phyloP scores from a whole-genome alignment of 768 basidiomycete genomes.

The Amanita polypyramis region DNA sequence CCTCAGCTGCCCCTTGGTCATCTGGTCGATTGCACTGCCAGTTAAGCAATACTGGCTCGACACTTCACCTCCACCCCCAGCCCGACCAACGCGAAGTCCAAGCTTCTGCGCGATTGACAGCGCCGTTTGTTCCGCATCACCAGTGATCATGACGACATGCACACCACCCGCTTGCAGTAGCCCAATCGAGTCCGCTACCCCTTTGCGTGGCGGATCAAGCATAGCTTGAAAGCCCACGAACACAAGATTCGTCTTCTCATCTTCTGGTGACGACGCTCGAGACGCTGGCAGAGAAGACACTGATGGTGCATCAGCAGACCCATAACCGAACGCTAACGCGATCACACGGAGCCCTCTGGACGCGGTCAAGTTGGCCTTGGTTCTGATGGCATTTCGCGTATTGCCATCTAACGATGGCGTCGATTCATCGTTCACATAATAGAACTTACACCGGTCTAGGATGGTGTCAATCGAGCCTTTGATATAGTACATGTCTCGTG shows the following conservation, averaged over 20 bases:
- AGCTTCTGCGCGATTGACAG: slow-evolving; percentile 80
- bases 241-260: slow-evolving; percentile 48
- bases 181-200: slow-evolving; percentile 83
- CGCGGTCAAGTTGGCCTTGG: slow-evolving; percentile 63
- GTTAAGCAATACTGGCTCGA: slow-evolving; percentile 49
- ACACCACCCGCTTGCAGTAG: slow-evolving; percentile 79
- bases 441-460: slow-evolving; percentile 77
- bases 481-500: slow-evolving; percentile 77
- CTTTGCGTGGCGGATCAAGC: slow-evolving; percentile 89
- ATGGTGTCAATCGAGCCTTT: slow-evolving; percentile 90
- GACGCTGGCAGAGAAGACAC: slow-evolving; percentile 19
- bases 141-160: slow-evolving; percentile 98
- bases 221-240: slow-evolving; percentile 94
- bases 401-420: slow-evolving; percentile 68
- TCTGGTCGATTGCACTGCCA: slow-evolving; percentile 75
- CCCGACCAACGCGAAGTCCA: slow-evolving; percentile 67
- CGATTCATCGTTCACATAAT: slow-evolving; percentile 84
- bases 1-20: slow-evolving; percentile 71
- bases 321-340: slow-evolving; percentile 86
- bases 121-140: slow-evolving; percentile 88
- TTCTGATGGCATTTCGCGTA: slow-evolving; percentile 56
- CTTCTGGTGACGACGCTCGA: slow-evolving; percentile 17
- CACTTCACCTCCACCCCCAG: slow-evolving; percentile 32
- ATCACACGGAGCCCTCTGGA: slow-evolving; percentile 76
- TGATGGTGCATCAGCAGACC: slow-evolving; percentile 33